phyloP scores from a whole-genome alignment of 441 rosid genomes.

The Populus tomentosa region DNA sequence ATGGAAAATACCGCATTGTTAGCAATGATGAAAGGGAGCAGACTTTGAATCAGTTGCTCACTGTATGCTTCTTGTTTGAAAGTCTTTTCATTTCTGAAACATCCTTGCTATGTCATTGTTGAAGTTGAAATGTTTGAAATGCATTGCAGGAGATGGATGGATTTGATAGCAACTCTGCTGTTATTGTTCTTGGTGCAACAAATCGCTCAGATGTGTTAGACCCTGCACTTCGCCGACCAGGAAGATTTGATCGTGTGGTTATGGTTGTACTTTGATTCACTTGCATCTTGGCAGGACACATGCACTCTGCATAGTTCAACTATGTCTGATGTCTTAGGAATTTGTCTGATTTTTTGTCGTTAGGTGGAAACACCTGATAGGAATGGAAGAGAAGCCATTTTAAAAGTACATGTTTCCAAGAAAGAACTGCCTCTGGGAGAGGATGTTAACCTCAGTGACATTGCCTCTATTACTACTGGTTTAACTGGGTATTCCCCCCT shows the following conservation, averaged over 20 bases:
- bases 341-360: slow-evolving; percentile 12
- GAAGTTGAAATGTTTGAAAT: slow-evolving; percentile 22
- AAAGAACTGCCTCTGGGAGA: slow-evolving; percentile 85
- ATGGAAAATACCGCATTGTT: slow-evolving; percentile 79
- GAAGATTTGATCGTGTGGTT: slow-evolving; percentile 98
- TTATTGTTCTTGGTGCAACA: slow-evolving; percentile 71
- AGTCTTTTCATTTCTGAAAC: slow-evolving; percentile 7
- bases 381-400: slow-evolving; percentile 88
- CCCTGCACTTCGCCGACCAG: slow-evolving; percentile 93
- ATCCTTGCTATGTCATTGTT: not conserved
- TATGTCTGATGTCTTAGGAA: not conserved
- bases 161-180: slow-evolving; percentile 90
- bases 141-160: slow-evolving; percentile 95
- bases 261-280: slow-evolving; percentile 50
- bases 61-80: slow-evolving; percentile 43
- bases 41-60: slow-evolving; percentile 94
- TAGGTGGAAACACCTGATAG: slow-evolving; percentile 97
- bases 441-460: slow-evolving; percentile 62
- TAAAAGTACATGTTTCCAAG: slow-evolving; percentile 72
- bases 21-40: slow-evolving; percentile 98
- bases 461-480: slow-evolving; percentile 98
- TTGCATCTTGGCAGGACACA: not conserved
- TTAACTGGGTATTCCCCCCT: slow-evolving; percentile 54
- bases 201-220: slow-evolving; percentile 96
- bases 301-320: not conserved